A percentile compares a stretch with the other conserved stretches of the same genome.
phyloP scores from a whole-genome alignment of 306 rosid species.

The Argentina anserina region DNA sequence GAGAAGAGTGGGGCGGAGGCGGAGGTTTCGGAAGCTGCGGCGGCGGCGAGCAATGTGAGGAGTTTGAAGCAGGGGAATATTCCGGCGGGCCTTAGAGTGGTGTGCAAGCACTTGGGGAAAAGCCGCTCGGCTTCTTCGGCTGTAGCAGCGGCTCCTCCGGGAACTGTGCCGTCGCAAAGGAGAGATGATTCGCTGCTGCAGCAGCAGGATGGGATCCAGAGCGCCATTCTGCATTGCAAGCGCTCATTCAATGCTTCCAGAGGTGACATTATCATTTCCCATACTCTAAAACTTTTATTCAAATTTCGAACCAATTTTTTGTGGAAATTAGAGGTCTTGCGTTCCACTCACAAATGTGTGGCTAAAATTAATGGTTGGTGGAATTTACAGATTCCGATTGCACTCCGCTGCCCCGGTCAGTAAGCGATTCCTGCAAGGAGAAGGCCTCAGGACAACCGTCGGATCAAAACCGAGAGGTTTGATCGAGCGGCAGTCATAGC shows the following conservation, averaged over 20 bases:
- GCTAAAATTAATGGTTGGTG: too few relatives aligned
- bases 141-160: slow-evolving; percentile 60
- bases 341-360: too few relatives aligned
- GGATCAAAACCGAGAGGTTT: slow-evolving; percentile 32
- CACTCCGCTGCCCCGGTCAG: slow-evolving; percentile 50
- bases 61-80: slow-evolving; percentile 46
- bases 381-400: slow-evolving; percentile 64
- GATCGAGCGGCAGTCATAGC: slow-evolving; percentile 12
- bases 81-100: slow-evolving; percentile 72
- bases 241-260: slow-evolving; percentile 79
- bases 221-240: slow-evolving; percentile 96
- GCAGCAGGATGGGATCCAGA: slow-evolving; percentile 95
- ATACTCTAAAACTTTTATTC: too few relatives aligned
- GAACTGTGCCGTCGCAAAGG: slow-evolving; percentile 40
- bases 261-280: slow-evolving; percentile 36
- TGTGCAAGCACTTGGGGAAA: slow-evolving; percentile 87
- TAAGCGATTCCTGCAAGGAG: slow-evolving; percentile 52
- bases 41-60: slow-evolving; percentile 26
- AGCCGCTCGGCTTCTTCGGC: slow-evolving; percentile 95
- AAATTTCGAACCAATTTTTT: too few relatives aligned
- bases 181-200: slow-evolving; percentile 86
- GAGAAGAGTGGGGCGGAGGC: slow-evolving; percentile 35
- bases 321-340: too few relatives aligned
- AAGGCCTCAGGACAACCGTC: slow-evolving; percentile 40
- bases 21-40: slow-evolving; percentile 25